Conservation (phyloP, 352 stramenopile species). For the Elongisporangium anandrum region DNA sequence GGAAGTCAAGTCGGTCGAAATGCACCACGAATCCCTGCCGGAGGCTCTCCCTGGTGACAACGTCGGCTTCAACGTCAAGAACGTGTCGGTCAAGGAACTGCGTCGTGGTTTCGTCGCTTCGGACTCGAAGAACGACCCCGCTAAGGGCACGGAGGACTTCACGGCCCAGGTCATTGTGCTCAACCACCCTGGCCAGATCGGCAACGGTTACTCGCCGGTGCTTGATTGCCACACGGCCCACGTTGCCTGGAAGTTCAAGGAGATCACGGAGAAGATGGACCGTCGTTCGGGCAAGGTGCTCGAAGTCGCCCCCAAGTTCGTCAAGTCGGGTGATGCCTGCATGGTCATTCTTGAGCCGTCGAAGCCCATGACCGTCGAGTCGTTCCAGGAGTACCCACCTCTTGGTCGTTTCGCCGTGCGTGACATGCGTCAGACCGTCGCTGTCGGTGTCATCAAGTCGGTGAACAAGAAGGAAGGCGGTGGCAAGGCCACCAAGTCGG, state of each 20-base stretch:
- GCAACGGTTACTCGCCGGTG: constrained; percentile 92
- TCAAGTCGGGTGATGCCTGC: constrained; percentile 95
- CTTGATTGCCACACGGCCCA: constrained; percentile 98
- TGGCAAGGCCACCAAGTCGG: not conserved
- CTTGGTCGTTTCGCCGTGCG: constrained; percentile 94
- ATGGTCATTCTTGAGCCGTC: constrained; percentile 93
- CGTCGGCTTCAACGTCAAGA: constrained; percentile 98
- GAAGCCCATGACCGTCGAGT: constrained; percentile 95
- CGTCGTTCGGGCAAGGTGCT: constrained; percentile 93
- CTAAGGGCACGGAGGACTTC: constrained; percentile 83
- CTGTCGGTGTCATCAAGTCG: constrained; percentile 96
- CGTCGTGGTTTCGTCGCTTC: constrained; percentile 92
- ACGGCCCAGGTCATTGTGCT: constrained; percentile 96
- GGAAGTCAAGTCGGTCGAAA: constrained; percentile 96
- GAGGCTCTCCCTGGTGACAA: constrained; percentile 94
- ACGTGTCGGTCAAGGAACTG: constrained; percentile 93
- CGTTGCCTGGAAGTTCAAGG: constrained; percentile 93
- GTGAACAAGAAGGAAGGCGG: constrained; percentile 81
- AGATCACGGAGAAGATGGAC: constrained; percentile 97
- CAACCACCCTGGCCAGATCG: constrained; percentile 93
- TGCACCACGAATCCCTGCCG: constrained; percentile 92
- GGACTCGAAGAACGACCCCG: constrained; percentile 92
- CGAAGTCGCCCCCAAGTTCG: constrained; percentile 92
- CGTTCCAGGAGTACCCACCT: constrained; percentile 95
- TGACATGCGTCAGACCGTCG: constrained; percentile 96